phyloP scores from a whole-genome alignment of 352 stramenopile genomes.

The Plasmopara halstedii region DNA sequence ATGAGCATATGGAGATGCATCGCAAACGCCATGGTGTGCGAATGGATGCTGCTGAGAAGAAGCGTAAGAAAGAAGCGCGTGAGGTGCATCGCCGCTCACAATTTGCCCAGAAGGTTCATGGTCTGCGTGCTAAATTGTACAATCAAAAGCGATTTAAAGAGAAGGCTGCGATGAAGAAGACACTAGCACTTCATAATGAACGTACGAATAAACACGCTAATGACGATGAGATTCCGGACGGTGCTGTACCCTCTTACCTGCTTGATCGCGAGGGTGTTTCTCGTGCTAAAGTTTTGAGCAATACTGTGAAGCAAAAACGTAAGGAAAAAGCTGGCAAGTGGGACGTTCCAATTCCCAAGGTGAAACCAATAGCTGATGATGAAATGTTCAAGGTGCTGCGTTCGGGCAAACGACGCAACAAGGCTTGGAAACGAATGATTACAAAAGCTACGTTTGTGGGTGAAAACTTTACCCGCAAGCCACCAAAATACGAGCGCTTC shows the following conservation, averaged over 20 bases:
- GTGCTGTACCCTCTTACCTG: constrained; percentile 97
- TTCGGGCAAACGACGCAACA: constrained; percentile 95
- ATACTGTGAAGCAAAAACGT: constrained; percentile 99
- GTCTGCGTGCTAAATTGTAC: constrained; percentile 98
- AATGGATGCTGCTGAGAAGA: constrained; percentile 94
- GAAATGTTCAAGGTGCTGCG: constrained; percentile 99
- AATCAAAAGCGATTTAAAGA: constrained; percentile 99
- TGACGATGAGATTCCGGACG: constrained; percentile 95
- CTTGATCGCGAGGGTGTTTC: constrained; percentile 98
- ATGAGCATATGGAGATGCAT: constrained; percentile 99
- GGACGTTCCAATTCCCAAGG: constrained; percentile 99
- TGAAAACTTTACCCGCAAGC: constrained; percentile 99
- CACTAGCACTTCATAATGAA: constrained; percentile 98
- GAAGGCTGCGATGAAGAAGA: constrained; percentile 99
- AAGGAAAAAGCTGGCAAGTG: constrained; percentile 99
- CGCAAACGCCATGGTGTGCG: constrained; percentile 98
- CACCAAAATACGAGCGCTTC: constrained; percentile 99
- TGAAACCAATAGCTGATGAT: constrained; percentile 98
- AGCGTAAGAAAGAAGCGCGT: constrained; percentile 98
- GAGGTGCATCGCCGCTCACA: constrained; percentile 95
- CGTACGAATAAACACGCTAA: constrained; percentile 98
- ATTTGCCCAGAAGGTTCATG: constrained; percentile 98
- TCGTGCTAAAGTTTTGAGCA: constrained; percentile 98
- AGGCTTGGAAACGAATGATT: constrained; percentile 88
- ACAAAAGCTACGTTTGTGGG: constrained; percentile 97